These are phyloP conservation scores for Lactarius akahatsu DNA, from an alignment of 768 basidiomycete genomes.

Conservation along the genomic window DNA sequence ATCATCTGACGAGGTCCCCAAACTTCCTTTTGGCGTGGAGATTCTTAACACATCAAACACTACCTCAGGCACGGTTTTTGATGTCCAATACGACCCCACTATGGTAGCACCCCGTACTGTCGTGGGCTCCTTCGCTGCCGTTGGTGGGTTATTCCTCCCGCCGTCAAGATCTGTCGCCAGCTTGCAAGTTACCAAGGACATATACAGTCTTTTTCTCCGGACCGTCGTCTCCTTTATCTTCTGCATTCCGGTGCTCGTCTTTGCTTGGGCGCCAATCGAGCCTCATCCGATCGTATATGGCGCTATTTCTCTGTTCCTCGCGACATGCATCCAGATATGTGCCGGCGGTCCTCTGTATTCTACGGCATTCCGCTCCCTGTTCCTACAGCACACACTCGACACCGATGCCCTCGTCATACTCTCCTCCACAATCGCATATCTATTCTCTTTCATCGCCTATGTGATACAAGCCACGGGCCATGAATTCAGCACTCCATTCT, in stretches of 20 bases:
- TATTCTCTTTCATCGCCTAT: constrained; percentile 43
- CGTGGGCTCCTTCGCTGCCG: constrained; percentile 32
- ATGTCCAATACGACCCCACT: constrained; percentile 32
- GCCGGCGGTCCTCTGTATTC: constrained; percentile 41
- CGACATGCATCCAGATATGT: constrained; percentile 40
- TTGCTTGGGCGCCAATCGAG: constrained; percentile 44
- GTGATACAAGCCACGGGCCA: constrained; percentile 36
- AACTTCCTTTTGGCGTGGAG: constrained; percentile 16
- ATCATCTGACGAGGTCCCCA: background rate
- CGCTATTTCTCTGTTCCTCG: constrained; percentile 39
- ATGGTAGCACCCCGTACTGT: constrained; percentile 38
- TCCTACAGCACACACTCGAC: constrained; percentile 41
- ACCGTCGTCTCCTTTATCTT: constrained; percentile 37
- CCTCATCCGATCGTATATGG: constrained; percentile 38
- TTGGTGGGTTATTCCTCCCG: constrained; percentile 32
- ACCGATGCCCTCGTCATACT: constrained; percentile 42
- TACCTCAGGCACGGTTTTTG: constrained; percentile 8
- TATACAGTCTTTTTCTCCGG: constrained; percentile 34
- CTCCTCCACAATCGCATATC: constrained; percentile 42
- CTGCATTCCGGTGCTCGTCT: constrained; percentile 43
- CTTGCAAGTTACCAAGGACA: constrained; percentile 36
- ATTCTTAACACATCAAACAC: constrained; percentile 7
- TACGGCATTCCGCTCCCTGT: constrained; percentile 38
- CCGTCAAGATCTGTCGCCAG: constrained; percentile 30
- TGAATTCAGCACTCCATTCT: constrained; percentile 39